Percentiles rank a stretch among this genome's conserved stretches.
Conservation (phyloP, 2,329 filamentous ascomycete species). For the Trichoderma sp. region DNA sequence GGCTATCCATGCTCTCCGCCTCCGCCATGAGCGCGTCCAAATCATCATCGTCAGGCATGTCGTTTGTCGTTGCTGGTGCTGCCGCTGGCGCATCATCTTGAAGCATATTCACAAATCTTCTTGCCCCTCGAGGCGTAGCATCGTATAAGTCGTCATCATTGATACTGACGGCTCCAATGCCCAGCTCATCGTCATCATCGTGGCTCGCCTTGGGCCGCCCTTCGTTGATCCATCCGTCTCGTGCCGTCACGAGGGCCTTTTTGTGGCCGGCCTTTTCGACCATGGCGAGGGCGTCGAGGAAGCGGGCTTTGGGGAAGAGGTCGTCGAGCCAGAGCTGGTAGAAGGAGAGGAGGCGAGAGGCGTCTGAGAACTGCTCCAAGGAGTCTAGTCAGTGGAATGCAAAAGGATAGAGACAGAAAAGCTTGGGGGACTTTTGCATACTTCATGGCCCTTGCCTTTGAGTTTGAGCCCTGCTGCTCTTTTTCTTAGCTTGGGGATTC, state of each 20-base stretch:
- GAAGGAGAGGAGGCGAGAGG: slow-evolving; percentile 78
- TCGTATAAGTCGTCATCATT: slow-evolving; percentile 56
- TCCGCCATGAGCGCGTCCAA: slow-evolving; percentile 59
- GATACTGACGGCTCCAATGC: background rate
- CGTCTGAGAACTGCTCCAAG: slow-evolving; percentile 74
- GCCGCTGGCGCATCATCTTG: background rate
- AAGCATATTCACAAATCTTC: slow-evolving; percentile 29
- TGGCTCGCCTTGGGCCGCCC: slow-evolving; percentile 56
- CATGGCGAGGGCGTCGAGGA: slow-evolving; percentile 84
- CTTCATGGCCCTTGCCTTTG: slow-evolving; percentile 94
- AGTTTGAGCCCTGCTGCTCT: slow-evolving; percentile 74
- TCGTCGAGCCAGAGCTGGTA: slow-evolving; percentile 98
- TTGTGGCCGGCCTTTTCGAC: slow-evolving; percentile 93
- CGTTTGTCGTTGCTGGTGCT: slow-evolving; percentile 32
- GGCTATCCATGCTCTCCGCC: slow-evolving; percentile 41
- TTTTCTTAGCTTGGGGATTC: slow-evolving; percentile 79
- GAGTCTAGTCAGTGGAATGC: background rate
- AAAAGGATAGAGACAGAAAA: background rate
- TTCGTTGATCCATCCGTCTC: slow-evolving; percentile 84
- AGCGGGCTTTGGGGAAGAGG: slow-evolving; percentile 91
- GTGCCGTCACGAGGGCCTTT: slow-evolving; percentile 72
- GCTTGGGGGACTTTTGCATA: slow-evolving; percentile 40
- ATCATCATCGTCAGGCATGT: slow-evolving; percentile 52
- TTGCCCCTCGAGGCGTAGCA: slow-evolving; percentile 51
- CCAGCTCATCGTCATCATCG: slow-evolving; percentile 39